Evolutionary conservation across 805 yeast species (phyloP).

Genomic region (Saccharomycopsis fermentans): DNA sequence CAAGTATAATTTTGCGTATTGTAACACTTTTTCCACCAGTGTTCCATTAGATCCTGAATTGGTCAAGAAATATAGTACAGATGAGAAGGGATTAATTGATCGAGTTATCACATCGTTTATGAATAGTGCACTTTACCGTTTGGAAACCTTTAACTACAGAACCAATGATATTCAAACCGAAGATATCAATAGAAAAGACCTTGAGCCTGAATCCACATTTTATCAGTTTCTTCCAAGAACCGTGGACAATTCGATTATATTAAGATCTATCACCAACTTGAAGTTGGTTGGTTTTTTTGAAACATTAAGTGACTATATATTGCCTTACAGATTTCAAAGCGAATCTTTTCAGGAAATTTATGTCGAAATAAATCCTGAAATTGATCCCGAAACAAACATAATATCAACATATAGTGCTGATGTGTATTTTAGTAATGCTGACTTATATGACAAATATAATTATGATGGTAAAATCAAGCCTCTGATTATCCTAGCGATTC

Average conservation of each 20-base stretch:
- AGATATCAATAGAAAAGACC: background rate
- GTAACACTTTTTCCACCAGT: constrained; percentile 10
- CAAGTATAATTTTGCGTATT: constrained; percentile 15
- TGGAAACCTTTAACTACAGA: background rate
- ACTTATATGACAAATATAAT: constrained; percentile 9
- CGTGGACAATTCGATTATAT: constrained; percentile 4
- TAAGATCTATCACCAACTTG: constrained; percentile 2
- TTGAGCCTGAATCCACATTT: background rate
- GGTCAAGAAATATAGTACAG: background rate
- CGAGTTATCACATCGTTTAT: background rate
- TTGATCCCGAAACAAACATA: constrained; percentile 9
- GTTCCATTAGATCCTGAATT: constrained; percentile 11
- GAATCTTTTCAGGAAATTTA: constrained; percentile 11
- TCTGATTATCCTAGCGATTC: constrained; percentile 3
- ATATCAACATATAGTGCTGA: constrained; percentile 13
- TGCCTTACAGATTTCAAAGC: constrained; percentile 14
- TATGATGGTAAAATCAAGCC: constrained; percentile 19
- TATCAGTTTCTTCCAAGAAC: constrained; percentile 2
- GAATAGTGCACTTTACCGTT: constrained; percentile 3
- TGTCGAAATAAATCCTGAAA: constrained; percentile 17
- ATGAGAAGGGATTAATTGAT: constrained; percentile 6
- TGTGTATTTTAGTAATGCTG: constrained; percentile 14
- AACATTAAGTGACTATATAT: constrained; percentile 9
- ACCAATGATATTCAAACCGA: background rate
- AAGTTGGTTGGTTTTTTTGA: constrained; percentile 1